Evolutionary conservation across 2,329 filamentous ascomycete species (phyloP), one percentile per base, ranked within the genome.

Genomic region (Metarhizium guizhouense): DNA sequence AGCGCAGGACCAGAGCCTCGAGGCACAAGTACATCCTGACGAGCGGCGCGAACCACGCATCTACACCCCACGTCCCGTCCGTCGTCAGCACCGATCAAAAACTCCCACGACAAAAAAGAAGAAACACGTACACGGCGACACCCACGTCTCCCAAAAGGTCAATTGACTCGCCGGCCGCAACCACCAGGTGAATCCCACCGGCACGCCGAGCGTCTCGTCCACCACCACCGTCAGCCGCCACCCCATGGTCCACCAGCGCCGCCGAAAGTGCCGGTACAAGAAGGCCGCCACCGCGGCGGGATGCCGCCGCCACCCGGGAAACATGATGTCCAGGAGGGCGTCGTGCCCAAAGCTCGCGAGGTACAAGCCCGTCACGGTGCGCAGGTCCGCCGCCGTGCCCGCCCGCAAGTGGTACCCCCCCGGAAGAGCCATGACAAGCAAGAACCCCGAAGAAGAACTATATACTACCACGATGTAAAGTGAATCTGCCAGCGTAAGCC

Each of bases 101-200:
- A 4, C 25, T 25, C 25, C 25, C 25, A 25, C 25, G 4, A 25
- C 25, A 25, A 25, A 25, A 25, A 25, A 4, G 25, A 25, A 25
- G 25, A 25, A 25, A 1, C 25, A 25, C 25, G 25, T 25, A 25
- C 25, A 25, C 25, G 25, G 25, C 25, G 25, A 25, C 25, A 25
- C 25, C 25, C 25, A 25, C 25, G 25, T 25, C 58, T 68, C 62
- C 5, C 54, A 58, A 36, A 70, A 66, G 4, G 62, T 56, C 5
- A 68, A 38, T n/a, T 63, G 60, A 7, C 55, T 56, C 2, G 42
- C 47, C 3, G 69, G 68, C 25, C 61, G 62, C 56, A 68, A 65
- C 67, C 70, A 71, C 66, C 68, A 73, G 6, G 67, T 57, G 47
- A 72, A 69, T 1, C 61, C 71, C 6, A 67, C 65, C 5, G 67